A percentile compares a stretch with the other conserved stretches of the same genome.
Conservation (phyloP, 169 alveolate genomes). For the Eimeria brunetti region DNA sequence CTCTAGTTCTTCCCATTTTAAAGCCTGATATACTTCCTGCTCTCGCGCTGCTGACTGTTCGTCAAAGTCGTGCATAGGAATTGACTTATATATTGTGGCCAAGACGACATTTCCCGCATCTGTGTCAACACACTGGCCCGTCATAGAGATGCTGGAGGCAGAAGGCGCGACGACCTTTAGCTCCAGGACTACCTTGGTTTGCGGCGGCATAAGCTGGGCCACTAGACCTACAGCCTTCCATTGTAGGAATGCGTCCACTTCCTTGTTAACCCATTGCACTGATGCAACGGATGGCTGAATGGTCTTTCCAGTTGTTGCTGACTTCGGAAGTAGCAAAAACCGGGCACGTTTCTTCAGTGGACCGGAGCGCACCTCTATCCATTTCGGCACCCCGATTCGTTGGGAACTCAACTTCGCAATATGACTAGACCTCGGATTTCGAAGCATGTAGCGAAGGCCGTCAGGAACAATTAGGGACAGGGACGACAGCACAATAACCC, state of each 20-base stretch:
- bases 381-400: background rate
- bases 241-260: conserved; percentile 9
- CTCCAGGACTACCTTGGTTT: conserved; percentile 34
- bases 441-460: conserved; percentile 15
- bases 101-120: conserved; percentile 32
- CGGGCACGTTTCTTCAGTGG: conserved; percentile 18
- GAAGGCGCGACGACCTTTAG: background rate
- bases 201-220: conserved; percentile 51
- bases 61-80: background rate
- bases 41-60: background rate
- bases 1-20: background rate
- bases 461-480: background rate
- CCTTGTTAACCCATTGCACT: background rate
- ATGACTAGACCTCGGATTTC: background rate
- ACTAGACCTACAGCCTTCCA: conserved; percentile 20
- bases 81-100: background rate
- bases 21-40: background rate
- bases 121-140: conserved; percentile 60
- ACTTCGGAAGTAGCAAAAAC: background rate
- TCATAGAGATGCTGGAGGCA: background rate
- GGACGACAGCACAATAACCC: conserved; percentile 30
- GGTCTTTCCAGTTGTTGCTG: background rate
- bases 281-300: background rate
- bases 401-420: background rate
- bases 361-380: conserved; percentile 37